These are phyloP conservation scores for Fusarium zealandicum DNA, from an alignment of 2,329 filamentous ascomycete species.

Conservation along the genomic window DNA sequence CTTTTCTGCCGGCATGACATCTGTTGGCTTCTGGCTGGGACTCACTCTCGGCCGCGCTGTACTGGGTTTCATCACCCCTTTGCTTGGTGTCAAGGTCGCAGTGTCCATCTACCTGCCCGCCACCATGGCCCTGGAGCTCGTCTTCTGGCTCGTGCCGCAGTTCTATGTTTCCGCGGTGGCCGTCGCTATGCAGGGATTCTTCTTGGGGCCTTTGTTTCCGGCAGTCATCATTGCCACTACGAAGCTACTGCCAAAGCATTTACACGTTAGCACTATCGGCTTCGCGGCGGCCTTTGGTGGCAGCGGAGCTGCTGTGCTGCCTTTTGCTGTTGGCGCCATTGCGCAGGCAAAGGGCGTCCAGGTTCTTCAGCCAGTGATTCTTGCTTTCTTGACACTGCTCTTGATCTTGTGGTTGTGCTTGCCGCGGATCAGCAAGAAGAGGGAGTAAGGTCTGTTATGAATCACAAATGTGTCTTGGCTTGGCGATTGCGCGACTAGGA, in stretches of 20 bases:
- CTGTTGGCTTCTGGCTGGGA: slow-evolving; percentile 83
- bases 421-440: slow-evolving; percentile 51
- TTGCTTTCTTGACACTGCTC: slow-evolving; percentile 57
- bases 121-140: slow-evolving; percentile 69
- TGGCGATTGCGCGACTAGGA: no score
- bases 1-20: slow-evolving; percentile 76
- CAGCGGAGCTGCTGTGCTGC: slow-evolving; percentile 71
- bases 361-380: slow-evolving; percentile 63
- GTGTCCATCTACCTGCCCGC: slow-evolving; percentile 68
- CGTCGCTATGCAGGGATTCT: slow-evolving; percentile 77
- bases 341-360: slow-evolving; percentile 64
- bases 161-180: slow-evolving; percentile 78
- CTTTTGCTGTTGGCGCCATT: slow-evolving; percentile 71
- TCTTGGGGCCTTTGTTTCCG: slow-evolving; percentile 80
- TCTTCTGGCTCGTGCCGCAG: slow-evolving; percentile 83
- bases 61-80: slow-evolving; percentile 76
- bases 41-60: slow-evolving; percentile 75
- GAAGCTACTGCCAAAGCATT: slow-evolving; percentile 70
- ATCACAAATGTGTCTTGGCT: no score
- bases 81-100: slow-evolving; percentile 72
- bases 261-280: slow-evolving; percentile 80
- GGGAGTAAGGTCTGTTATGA: slow-evolving; percentile 41
- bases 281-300: slow-evolving; percentile 81
- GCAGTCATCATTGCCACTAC: slow-evolving; percentile 74
- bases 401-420: slow-evolving; percentile 56